Evolutionary conservation across 2,329 filamentous ascomycete genomes (phyloP).

Genomic region (Diaporthe sp.): DNA sequence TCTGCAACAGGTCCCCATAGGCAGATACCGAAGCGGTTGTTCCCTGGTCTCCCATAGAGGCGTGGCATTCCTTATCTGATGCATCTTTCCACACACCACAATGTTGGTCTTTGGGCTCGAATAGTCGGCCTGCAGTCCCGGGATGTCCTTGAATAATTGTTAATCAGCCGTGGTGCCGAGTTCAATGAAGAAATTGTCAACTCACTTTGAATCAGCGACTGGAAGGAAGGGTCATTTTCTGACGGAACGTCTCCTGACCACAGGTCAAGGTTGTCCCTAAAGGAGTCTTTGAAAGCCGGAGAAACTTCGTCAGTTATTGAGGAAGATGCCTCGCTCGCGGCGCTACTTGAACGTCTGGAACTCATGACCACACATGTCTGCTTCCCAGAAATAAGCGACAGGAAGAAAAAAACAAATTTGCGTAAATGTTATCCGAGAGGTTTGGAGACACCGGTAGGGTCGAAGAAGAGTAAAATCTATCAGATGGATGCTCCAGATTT

Average conservation of each 20-base stretch:
- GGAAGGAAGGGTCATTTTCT: neutral
- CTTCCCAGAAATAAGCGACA: neutral
- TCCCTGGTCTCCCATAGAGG: slow-evolving; percentile 12
- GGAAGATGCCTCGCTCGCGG: neutral
- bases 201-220: neutral
- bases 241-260: neutral
- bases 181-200: neutral
- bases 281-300: neutral
- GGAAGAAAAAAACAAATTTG: no score
- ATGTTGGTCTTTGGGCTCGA: slow-evolving; percentile 9
- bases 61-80: neutral
- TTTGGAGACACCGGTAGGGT: no score
- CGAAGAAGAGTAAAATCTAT: no score
- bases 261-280: neutral
- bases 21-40: slow-evolving; percentile 2
- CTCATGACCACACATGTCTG: neutral
- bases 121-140: neutral
- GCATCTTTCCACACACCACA: slow-evolving; percentile 24
- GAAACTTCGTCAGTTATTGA: neutral
- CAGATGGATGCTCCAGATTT: neutral
- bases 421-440: no score
- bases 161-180: neutral
- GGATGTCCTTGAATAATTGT: neutral
- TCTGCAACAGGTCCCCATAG: slow-evolving; percentile 1
- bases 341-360: neutral